Evolutionary conservation across 495 filamentous ascomycete genomes (phyloP), one percentile per base, ranked within the genome.

Genomic region (Xylaria sp.): DNA sequence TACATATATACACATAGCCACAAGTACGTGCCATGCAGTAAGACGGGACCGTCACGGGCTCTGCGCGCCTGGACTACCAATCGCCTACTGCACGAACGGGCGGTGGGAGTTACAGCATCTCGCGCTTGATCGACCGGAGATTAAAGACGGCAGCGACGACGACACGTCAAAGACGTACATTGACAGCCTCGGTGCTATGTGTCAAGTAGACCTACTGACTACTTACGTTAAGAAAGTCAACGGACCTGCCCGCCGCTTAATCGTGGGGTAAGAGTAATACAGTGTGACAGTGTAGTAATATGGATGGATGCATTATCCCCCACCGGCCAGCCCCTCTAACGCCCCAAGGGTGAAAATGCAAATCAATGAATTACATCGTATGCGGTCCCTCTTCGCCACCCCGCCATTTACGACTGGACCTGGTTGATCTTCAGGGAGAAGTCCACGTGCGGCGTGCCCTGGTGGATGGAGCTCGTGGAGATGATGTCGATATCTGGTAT

Each of bases 401-500:
- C 35, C 24, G 26, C 21, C 44, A 26, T 15, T 35, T 26, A 29
- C 35, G 17, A 50, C 26, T 78, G 41, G n/a, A 77, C 80, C 15
- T 80, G 76, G 62, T 84, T 78, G 69, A 99, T 93, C 87, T 99
- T 99, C 52, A 99, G 86, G 8, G 95, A 97, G 78, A 97, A 98
- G 78, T 99, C 96, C 50, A 99, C 90, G 80, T 97, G 95, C 52
- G 89, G 87, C 6, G 94, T 93, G 2, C 97, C 95, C 83, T 99
- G 96, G 79, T 99, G 96, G 73, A 99, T 97, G 50, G 93, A 93
- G 76, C 95, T 98, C 37, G 95, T 97, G 29, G 93, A 97, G 72
- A 98, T 87, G 73, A 98, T 93, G 84, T 99, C 96, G 74, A 99
- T 89, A 85, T 97, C 93, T 90, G 61, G 9, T n/a, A 11, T 31